phyloP scores from a whole-genome alignment of 164 flowering plant genomes.

The Akebia trifoliata region DNA sequence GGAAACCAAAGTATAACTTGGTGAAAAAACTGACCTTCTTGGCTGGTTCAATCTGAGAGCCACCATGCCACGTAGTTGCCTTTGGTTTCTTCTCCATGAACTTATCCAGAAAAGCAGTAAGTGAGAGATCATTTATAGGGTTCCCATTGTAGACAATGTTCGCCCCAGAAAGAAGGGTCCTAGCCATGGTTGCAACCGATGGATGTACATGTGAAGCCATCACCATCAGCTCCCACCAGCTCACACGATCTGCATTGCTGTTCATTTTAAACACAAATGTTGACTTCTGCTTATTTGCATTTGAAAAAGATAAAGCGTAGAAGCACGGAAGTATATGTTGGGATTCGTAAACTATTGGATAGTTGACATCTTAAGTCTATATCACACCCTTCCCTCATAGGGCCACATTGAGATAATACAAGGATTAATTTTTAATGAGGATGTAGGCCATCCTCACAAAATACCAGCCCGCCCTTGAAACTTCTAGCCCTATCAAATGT shows the following conservation, averaged over 20 bases:
- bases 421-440: too few species aligned
- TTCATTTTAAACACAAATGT: slow-evolving; percentile 10
- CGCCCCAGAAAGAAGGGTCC: slow-evolving; percentile 84
- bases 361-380: too few species aligned
- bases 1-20: not conserved
- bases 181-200: slow-evolving; percentile 91
- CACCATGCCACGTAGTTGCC: slow-evolving; percentile 87
- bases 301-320: too few species aligned
- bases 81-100: slow-evolving; percentile 99
- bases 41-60: slow-evolving; percentile 91
- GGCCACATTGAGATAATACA: too few species aligned
- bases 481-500: too few species aligned
- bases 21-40: slow-evolving; percentile 53
- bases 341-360: too few species aligned
- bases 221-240: slow-evolving; percentile 96
- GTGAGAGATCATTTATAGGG: slow-evolving; percentile 80
- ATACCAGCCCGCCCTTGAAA: too few species aligned
- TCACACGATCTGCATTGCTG: slow-evolving; percentile 82
- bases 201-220: slow-evolving; percentile 93
- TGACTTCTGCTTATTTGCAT: too few species aligned
- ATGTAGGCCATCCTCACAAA: too few species aligned
- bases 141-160: slow-evolving; percentile 88
- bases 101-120: slow-evolving; percentile 87
- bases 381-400: too few species aligned
- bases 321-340: too few species aligned